Evolutionary conservation across 495 filamentous ascomycete species (phyloP).

Genomic region (Aspergillus homomorphus): DNA sequence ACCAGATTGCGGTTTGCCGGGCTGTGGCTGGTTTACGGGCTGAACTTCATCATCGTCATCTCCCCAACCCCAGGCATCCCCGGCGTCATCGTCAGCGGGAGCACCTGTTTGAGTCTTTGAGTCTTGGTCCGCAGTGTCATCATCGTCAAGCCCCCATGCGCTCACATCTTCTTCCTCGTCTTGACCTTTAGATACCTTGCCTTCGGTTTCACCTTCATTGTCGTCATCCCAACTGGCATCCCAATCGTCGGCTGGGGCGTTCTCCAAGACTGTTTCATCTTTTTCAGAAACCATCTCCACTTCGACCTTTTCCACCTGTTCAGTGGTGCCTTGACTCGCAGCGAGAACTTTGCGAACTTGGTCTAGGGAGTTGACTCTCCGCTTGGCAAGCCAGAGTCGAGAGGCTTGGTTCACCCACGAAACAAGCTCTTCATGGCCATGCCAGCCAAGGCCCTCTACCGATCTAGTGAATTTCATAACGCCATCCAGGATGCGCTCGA

Average conservation of each 20-base stretch:
- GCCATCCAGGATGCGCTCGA: conserved; percentile 59
- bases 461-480: conserved; percentile 60
- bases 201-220: conserved; percentile 42
- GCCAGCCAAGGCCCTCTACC: conserved; percentile 62
- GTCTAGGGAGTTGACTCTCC: conserved; percentile 72
- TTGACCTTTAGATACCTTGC: conserved; percentile 17
- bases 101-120: conserved; percentile 19
- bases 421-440: conserved; percentile 63
- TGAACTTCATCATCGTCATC: conserved; percentile 52
- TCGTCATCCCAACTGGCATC: conserved; percentile 69
- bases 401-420: conserved; percentile 81
- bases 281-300: conserved; percentile 69
- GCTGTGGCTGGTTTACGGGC: conserved; percentile 10
- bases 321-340: conserved; percentile 57
- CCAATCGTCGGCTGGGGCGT: conserved; percentile 66
- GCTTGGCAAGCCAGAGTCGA: conserved; percentile 80
- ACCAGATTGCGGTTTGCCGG: conserved; percentile 12
- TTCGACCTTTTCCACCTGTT: conserved; percentile 76
- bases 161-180: conserved; percentile 62
- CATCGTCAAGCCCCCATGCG: conserved; percentile 63
- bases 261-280: conserved; percentile 60
- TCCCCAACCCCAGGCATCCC: conserved; percentile 73
- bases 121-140: conserved; percentile 31
- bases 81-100: conserved; percentile 36
- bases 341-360: conserved; percentile 66